Base-by-base conservation (phyloP, 2,329 filamentous ascomycete genomes). In the Ramularia endophylla region DNA sequence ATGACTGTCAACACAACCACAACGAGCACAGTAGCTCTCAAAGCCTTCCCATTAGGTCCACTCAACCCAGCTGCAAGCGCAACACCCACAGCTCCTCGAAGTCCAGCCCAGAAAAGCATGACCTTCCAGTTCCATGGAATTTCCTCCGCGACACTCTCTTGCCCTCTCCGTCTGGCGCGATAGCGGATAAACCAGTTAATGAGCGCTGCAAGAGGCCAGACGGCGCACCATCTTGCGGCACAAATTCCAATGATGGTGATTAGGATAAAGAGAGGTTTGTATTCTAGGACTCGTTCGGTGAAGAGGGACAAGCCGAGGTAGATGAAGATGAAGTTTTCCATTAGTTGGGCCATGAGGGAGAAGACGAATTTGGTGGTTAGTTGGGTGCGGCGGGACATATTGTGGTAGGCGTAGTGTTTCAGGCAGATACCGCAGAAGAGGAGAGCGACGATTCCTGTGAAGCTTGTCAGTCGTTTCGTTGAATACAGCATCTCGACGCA, bases 101-200 rank as follows among this genome's bases (percentile, higher is more conserved):
- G 74, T 18, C 92, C 92, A 12, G 92, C 92, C 92, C 92, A 98
- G 69, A 94, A 98, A n/a, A 98, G 78, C 92, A 98, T 97, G n/a
- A 85, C 88, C 65, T 97, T 92, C 65, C 97, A 95, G 54, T 87
- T 87, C 60, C 88, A 94, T 0, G 92, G 92, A 27, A 98, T 70
- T 64, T 97, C 92, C 51, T 97, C 90, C 12, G 80, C 78, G 4
- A 83, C 78, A 32, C 29, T 46, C 43, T 94, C 85, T 42, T 73
- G 75, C 17, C 88, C 88, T 40, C 82, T 77, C 36, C 86, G 80
- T 36, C 79, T 77, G 12, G 89, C 87, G 34, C 88, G 80, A 61
- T 95, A 95, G 43, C 85, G 80, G 53, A 94, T 87, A 58, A 95
- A 84, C 75, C 84, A 89, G 65, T 98, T 98, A 64, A 98, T 94